phyloP scores from a whole-genome alignment of 768 basidiomycete species.

The Xanthoconium stramineum region DNA sequence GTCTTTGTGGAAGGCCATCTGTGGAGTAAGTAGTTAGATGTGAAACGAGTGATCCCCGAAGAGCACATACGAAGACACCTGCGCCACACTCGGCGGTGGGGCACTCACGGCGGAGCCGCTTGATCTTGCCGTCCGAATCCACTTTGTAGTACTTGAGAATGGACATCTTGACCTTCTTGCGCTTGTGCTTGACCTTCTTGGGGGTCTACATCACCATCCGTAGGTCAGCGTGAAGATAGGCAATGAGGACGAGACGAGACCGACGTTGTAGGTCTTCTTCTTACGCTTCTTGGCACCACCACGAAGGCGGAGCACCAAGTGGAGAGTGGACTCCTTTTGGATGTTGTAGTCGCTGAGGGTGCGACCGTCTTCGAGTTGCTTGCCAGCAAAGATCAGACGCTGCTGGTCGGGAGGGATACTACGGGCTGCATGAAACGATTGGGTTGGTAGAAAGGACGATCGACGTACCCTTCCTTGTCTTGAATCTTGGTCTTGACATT shows the following conservation, averaged over 20 bases:
- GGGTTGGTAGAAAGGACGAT: not conserved
- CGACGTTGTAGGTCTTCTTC: constrained; percentile 98
- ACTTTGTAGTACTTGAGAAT: constrained; percentile 99
- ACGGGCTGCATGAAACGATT: constrained; percentile 5
- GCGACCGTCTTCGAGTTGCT: constrained; percentile 99
- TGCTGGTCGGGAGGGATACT: constrained; percentile 94
- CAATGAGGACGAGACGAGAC: constrained; percentile 25
- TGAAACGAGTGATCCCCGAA: not conserved
- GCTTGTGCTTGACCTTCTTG: constrained; percentile 99
- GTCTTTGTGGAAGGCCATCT: constrained; percentile 99
- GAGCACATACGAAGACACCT: constrained; percentile 71
- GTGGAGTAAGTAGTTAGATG: constrained; percentile 14
- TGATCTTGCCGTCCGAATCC: constrained; percentile 99
- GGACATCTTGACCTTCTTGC: constrained; percentile 99
- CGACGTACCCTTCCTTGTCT: constrained; percentile 87
- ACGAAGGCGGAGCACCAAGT: constrained; percentile 94
- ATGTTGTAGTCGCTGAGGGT: constrained; percentile 96
- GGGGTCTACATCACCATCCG: constrained; percentile 58
- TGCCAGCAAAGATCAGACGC: constrained; percentile 97
- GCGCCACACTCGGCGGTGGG: constrained; percentile 80
- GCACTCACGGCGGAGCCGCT: constrained; percentile 97
- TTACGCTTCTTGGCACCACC: constrained; percentile 99
- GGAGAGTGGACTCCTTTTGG: constrained; percentile 99
- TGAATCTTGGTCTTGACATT: constrained; percentile 98
- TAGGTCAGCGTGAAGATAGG: constrained; percentile 3